These are phyloP conservation scores for Trametes coccinea DNA, from an alignment of 768 basidiomycete species.

Conservation along the genomic window DNA sequence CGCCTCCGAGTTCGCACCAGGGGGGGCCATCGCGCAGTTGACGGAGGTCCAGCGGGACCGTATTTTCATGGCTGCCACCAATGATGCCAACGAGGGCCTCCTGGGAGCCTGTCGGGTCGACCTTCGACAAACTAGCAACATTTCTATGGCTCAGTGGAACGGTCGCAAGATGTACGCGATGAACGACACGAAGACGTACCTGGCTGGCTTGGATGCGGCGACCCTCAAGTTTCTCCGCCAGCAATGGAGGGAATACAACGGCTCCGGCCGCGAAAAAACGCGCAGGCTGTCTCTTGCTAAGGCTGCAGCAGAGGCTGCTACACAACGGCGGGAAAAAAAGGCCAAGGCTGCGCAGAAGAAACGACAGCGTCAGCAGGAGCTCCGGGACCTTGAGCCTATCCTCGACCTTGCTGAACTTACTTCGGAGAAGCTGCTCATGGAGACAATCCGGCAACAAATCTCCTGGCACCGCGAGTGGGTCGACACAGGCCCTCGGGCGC, in stretches of 20 bases:
- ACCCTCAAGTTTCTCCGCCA: neutral
- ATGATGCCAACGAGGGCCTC: neutral
- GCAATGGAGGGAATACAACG: too few relatives aligned
- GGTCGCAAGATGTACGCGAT: neutral
- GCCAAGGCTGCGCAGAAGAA: too few relatives aligned
- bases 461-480: neutral
- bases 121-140: neutral
- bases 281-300: neutral
- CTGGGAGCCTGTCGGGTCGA: neutral
- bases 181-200: neutral
- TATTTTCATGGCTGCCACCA: neutral
- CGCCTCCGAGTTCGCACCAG: neutral
- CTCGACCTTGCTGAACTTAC: neutral
- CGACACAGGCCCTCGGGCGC: neutral
- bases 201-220: neutral
- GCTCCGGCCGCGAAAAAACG: neutral
- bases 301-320: too few relatives aligned
- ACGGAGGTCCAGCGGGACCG: neutral
- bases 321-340: too few relatives aligned
- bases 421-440: neutral
- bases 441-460: neutral
- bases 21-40: neutral
- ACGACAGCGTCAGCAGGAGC: too few relatives aligned
- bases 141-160: neutral
- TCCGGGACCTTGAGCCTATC: neutral